A percentile compares a stretch with the other conserved stretches of the same genome.
These are phyloP conservation scores for Tuber microsphaerosporum DNA, from an alignment of 495 filamentous ascomycete genomes.

Conservation along the genomic window DNA sequence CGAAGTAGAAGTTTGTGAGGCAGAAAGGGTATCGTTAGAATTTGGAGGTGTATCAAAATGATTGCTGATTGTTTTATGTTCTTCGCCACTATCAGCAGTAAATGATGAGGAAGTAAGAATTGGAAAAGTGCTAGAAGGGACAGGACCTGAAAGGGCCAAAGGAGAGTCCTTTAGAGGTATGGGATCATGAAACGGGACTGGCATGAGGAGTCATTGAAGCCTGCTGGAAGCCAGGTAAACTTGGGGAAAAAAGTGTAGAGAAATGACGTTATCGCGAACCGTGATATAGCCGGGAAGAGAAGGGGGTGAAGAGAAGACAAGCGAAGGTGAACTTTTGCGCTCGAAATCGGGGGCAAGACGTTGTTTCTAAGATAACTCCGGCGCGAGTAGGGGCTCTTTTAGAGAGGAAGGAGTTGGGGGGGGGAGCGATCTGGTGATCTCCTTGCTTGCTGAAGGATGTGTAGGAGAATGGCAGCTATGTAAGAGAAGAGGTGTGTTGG, in stretches of 20 bases:
- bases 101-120: constrained; percentile 26
- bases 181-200: constrained; percentile 41
- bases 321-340: neutral
- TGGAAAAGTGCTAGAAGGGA: constrained; percentile 46
- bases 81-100: constrained; percentile 24
- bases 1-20: constrained; percentile 11
- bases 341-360: neutral
- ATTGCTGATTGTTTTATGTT: constrained; percentile 9
- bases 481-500: neutral
- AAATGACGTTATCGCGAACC: constrained; percentile 38
- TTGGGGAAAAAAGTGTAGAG: constrained; percentile 21
- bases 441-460: constrained; percentile 3
- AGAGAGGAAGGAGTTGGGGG: constrained; percentile 14
- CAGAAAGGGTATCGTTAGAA: neutral
- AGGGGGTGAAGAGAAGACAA: constrained; percentile 2
- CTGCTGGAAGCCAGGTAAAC: constrained; percentile 39
- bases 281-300: constrained; percentile 28
- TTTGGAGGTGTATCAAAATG: neutral
- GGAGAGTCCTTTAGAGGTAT: constrained; percentile 43
- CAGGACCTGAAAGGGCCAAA: constrained; percentile 48
- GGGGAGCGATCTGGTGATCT: constrained; percentile 32
- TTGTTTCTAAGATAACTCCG: neutral
- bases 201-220: constrained; percentile 43
- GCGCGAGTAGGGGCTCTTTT: neutral
- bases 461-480: constrained; percentile 2